A percentile compares a stretch with the other conserved stretches of the same genome.
These are phyloP conservation scores for Fusarium sambucinum DNA, from an alignment of 2,329 filamentous ascomycete genomes.

Conservation along the genomic window DNA sequence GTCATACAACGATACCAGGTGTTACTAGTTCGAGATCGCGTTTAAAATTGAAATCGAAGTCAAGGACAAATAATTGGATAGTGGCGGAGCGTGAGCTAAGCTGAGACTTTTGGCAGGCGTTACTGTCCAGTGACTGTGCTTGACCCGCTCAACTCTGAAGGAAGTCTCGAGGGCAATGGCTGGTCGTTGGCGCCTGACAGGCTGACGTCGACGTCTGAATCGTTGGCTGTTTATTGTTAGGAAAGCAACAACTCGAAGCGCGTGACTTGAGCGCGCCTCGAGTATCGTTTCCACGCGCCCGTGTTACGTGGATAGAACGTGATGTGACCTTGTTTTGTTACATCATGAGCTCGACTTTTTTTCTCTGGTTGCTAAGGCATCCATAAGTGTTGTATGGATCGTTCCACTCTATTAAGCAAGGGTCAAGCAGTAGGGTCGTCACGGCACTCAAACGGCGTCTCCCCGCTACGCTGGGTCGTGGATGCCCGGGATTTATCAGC, in stretches of 20 bases:
- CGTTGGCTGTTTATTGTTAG: slow-evolving; percentile 6
- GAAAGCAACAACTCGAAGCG: slow-evolving; percentile 16
- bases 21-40: neutral
- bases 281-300: slow-evolving; percentile 34
- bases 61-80: slow-evolving; percentile 8
- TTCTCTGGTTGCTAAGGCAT: slow-evolving; percentile 46
- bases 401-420: slow-evolving; percentile 31
- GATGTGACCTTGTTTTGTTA: slow-evolving; percentile 39
- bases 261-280: slow-evolving; percentile 35
- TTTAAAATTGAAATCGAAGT: neutral
- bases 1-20: neutral
- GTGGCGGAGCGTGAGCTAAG: slow-evolving; percentile 14
- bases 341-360: slow-evolving; percentile 33
- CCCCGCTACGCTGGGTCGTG: slow-evolving; percentile 19
- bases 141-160: slow-evolving; percentile 28
- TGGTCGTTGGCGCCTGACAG: slow-evolving; percentile 34
- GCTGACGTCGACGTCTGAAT: slow-evolving; percentile 18
- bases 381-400: slow-evolving; percentile 12
- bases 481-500: slow-evolving; percentile 28
- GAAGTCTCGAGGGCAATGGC: slow-evolving; percentile 27
- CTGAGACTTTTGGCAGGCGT: slow-evolving; percentile 41
- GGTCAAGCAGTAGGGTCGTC: slow-evolving; percentile 24
- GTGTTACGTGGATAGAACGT: slow-evolving; percentile 31
- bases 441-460: slow-evolving; percentile 31
- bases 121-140: slow-evolving; percentile 43